These are phyloP conservation scores for Ophiostoma sp. DNA, from an alignment of 2,329 filamentous ascomycete genomes.

Conservation along the genomic window DNA sequence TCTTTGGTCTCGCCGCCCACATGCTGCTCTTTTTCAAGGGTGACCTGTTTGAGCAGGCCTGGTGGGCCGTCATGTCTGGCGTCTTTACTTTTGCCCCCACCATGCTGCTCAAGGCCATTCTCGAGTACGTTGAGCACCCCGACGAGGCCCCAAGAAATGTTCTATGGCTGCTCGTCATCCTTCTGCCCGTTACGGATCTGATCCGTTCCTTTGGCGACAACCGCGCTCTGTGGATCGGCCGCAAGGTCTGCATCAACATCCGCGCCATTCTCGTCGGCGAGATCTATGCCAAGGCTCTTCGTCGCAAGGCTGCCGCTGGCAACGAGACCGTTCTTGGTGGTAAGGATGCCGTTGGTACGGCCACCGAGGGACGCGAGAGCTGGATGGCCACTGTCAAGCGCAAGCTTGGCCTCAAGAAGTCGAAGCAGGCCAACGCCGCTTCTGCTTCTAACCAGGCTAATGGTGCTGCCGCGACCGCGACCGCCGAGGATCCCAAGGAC, in stretches of 20 bases:
- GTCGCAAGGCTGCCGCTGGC: slow-evolving; percentile 78
- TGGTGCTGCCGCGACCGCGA: slow-evolving; percentile 31
- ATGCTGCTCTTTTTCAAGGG: slow-evolving; percentile 78
- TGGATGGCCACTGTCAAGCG: slow-evolving; percentile 48
- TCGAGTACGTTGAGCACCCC: slow-evolving; percentile 89
- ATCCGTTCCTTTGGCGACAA: slow-evolving; percentile 77
- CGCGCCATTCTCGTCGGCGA: slow-evolving; percentile 95
- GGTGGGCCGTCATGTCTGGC: slow-evolving; percentile 73
- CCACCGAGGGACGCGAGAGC: slow-evolving; percentile 36
- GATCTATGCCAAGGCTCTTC: slow-evolving; percentile 91
- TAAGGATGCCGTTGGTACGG: slow-evolving; percentile 39
- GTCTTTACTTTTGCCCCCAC: slow-evolving; percentile 89
- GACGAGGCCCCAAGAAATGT: slow-evolving; percentile 71
- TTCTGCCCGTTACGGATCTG: slow-evolving; percentile 77
- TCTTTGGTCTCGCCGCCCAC: slow-evolving; percentile 70
- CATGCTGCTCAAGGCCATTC: slow-evolving; percentile 79
- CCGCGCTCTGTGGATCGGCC: slow-evolving; percentile 85
- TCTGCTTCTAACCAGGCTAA: slow-evolving; percentile 5
- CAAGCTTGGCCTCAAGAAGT: slow-evolving; percentile 51
- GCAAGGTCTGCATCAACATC: slow-evolving; percentile 87
- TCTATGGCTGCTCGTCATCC: slow-evolving; percentile 90
- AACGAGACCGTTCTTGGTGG: slow-evolving; percentile 67
- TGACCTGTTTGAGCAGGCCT: slow-evolving; percentile 67
- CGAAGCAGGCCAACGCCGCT: slow-evolving; percentile 40
- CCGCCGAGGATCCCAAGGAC: slow-evolving; percentile 33